Percentiles rank a stretch among this genome's conserved stretches.
These are phyloP conservation scores for Penicillium mononematosum DNA, from an alignment of 495 filamentous ascomycete species.

Conservation along the genomic window DNA sequence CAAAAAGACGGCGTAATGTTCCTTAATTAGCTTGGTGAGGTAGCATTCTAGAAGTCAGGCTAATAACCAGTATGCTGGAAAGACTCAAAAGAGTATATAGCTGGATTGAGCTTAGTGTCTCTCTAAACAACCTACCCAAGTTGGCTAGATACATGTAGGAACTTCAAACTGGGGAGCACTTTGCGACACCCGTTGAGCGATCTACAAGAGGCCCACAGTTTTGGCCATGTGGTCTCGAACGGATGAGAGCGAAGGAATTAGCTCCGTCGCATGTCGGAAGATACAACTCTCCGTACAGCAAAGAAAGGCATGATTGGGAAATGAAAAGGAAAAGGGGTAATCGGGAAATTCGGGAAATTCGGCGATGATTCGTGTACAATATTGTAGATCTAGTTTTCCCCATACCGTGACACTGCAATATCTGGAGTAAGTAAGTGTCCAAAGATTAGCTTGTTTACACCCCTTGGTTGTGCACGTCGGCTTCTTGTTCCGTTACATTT, in stretches of 20 bases:
- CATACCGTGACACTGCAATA: background rate
- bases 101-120: background rate
- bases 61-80: background rate
- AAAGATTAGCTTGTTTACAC: background rate
- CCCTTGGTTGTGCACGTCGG: background rate
- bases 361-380: background rate
- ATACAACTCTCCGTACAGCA: background rate
- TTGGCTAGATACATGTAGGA: too few relatives aligned
- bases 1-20: constrained; percentile 2
- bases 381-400: constrained; percentile 4
- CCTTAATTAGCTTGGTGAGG: constrained; percentile 3
- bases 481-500: background rate
- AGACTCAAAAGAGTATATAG: too few relatives aligned
- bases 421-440: background rate
- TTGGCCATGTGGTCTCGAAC: constrained; percentile 3
- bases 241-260: background rate
- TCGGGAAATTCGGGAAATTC: background rate
- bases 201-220: constrained; percentile 2
- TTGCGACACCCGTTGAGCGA: background rate
- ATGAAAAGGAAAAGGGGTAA: constrained; percentile 4
- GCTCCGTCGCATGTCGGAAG: constrained; percentile 3
- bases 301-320: background rate
- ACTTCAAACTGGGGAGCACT: background rate
- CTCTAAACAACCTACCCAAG: background rate
- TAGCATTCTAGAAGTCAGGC: background rate